Percentiles rank a stretch among this genome's conserved stretches.
Evolutionary conservation across 2,329 filamentous ascomycete species (phyloP).

Genomic region (Cercospora sp.): DNA sequence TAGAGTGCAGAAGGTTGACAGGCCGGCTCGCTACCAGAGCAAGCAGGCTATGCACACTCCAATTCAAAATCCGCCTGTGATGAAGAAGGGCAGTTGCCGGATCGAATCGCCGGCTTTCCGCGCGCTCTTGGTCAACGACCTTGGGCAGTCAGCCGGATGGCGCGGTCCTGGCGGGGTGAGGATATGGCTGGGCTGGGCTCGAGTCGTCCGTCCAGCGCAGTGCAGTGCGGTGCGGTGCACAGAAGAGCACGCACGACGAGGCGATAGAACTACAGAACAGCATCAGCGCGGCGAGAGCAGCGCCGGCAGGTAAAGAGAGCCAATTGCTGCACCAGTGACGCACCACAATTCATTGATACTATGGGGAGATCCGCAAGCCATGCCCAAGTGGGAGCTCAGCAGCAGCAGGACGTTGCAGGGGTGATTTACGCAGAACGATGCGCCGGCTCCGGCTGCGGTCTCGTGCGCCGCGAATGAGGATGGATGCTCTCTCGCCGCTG

Average conservation of each 20-base stretch:
- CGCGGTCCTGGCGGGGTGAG: constrained; percentile 8
- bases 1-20: constrained; percentile 22
- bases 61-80: constrained; percentile 12
- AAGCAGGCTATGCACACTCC: constrained; percentile 19
- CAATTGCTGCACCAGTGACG: constrained; percentile 19
- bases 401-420: constrained; percentile 15
- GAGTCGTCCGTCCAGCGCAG: not conserved
- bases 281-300: constrained; percentile 4
- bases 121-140: constrained; percentile 5
- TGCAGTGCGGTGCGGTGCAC: not conserved
- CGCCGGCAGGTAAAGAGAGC: constrained; percentile 4
- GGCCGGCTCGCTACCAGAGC: constrained; percentile 26
- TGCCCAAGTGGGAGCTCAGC: constrained; percentile 10
- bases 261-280: not conserved
- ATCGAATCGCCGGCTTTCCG: constrained; percentile 16
- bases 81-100: constrained; percentile 15
- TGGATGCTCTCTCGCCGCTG: not conserved
- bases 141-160: not conserved
- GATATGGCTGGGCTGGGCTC: not conserved
- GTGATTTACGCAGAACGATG: constrained; percentile 8
- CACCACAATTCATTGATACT: constrained; percentile 16
- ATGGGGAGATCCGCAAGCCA: constrained; percentile 19
- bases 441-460: constrained; percentile 10
- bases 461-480: constrained; percentile 12
- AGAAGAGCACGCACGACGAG: not conserved